Base-by-base conservation (phyloP, 2,329 filamentous ascomycete species). In the Chaetomium strumarium region DNA sequence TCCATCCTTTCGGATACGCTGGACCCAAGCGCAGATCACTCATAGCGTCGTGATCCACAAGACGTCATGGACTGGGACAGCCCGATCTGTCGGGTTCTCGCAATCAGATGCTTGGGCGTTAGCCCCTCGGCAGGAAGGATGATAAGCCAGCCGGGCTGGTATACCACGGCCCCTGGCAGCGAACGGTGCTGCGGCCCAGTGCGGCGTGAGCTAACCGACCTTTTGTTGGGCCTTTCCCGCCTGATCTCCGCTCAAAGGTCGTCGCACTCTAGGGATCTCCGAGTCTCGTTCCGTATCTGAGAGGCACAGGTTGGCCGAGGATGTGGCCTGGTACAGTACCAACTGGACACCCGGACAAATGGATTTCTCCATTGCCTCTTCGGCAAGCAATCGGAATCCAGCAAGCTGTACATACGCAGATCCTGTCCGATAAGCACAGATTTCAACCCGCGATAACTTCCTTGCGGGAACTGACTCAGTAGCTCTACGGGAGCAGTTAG, bases 141-240 rank as follows among this genome's bases (percentile, higher is more conserved):
- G 14, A 19, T 8, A 19, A 16, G 11, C 40, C 9, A 31, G 19
- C 14, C 5, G 5, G 16, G 7, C 10, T 11, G 46, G 33, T 51
- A 20, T 29, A 33, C 41, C 40, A 51, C 34, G 8, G 20, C 40
- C 19, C 20, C 14, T 14, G 19, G 17, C 30, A 40, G 2, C 29
- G 37, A 41, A 3, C 49, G 24, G 43, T 20, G 14, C 16, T 40
- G 45, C 40, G 45, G 39, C 41, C 17, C 39, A 49, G 51, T 31
- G 40, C 51, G 45, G 45, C 45, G 17, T 33, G 16, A 29, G 24
- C 43, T 42, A 38, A 12, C 44, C 44, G 29, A 20, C 6, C 30
- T 11, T 47, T 38, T n/a, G 43, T 38, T n/a, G 43, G 38, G 20
- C 30, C 42, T 33, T 17, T 29, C 13, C 11, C 12, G 12, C 34